Percentiles rank a stretch among this genome's conserved stretches.
phyloP scores from a whole-genome alignment of 1,284 basidiomycete species.

The Agaricales sp. region DNA sequence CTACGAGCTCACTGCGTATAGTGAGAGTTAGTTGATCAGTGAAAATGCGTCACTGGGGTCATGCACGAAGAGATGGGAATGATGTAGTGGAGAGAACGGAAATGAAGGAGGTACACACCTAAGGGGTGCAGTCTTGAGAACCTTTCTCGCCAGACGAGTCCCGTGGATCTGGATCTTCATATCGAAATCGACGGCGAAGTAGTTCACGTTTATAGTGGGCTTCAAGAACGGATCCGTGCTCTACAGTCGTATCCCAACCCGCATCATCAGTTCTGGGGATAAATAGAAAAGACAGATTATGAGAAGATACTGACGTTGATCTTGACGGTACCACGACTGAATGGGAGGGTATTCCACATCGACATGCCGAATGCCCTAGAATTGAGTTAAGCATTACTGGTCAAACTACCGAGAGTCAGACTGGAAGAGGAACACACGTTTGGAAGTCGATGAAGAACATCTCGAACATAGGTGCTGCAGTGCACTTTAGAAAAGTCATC shows the following conservation, averaged over 20 bases:
- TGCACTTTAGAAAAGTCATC: not conserved
- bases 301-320: slow-evolving; percentile 29
- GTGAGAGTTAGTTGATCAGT: slow-evolving; percentile 11
- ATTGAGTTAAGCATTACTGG: slow-evolving; percentile 17
- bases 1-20: not conserved
- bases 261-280: too few species aligned
- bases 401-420: slow-evolving; percentile 28
- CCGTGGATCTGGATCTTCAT: slow-evolving; percentile 38
- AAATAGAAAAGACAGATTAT: too few species aligned
- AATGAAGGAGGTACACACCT: slow-evolving; percentile 9
- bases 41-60: too few species aligned
- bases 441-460: slow-evolving; percentile 31
- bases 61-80: too few species aligned
- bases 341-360: slow-evolving; percentile 44
- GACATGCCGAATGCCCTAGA: slow-evolving; percentile 29
- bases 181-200: slow-evolving; percentile 37
- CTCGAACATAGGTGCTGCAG: slow-evolving; percentile 35
- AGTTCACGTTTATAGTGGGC: slow-evolving; percentile 36
- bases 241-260: too few species aligned
- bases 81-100: too few species aligned
- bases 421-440: slow-evolving; percentile 19
- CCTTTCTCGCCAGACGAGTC: slow-evolving; percentile 32
- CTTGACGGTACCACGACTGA: slow-evolving; percentile 38
- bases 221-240: slow-evolving; percentile 33
- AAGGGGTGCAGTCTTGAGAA: slow-evolving; percentile 30